Percentiles rank a stretch among this genome's conserved stretches.
phyloP scores from a whole-genome alignment of 768 basidiomycete species.

The Pulveroboletus sp. region DNA sequence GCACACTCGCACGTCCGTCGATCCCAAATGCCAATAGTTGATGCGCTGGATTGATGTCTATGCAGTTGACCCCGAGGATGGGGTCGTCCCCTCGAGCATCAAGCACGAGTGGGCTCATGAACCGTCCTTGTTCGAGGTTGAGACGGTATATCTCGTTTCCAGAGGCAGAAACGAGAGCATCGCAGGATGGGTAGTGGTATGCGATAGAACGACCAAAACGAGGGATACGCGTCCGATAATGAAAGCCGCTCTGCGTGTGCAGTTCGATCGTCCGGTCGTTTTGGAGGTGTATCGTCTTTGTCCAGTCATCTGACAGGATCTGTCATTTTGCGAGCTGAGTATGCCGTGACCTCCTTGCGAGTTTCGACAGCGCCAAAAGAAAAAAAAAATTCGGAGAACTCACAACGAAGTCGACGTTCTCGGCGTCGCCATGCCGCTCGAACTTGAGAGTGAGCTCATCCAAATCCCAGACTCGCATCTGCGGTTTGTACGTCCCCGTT shows the following conservation, averaged over 20 bases:
- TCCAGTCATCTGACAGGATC: slow-evolving; percentile 98
- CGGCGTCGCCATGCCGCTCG: slow-evolving; percentile 91
- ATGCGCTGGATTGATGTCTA: slow-evolving; percentile 92
- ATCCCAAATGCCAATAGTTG: slow-evolving; percentile 86
- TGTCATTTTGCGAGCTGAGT: slow-evolving; percentile 29
- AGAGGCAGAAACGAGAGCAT: slow-evolving; percentile 78
- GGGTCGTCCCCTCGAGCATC: slow-evolving; percentile 45
- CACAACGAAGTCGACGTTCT: slow-evolving; percentile 97
- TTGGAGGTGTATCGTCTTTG: slow-evolving; percentile 95
- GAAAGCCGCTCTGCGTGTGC: slow-evolving; percentile 90
- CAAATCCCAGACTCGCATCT: slow-evolving; percentile 93
- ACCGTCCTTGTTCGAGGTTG: slow-evolving; percentile 93
- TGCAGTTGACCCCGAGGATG: slow-evolving; percentile 80
- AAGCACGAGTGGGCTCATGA: slow-evolving; percentile 74
- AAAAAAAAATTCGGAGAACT: slow-evolving; percentile 28
- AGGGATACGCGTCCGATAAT: slow-evolving; percentile 92
- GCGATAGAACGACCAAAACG: slow-evolving; percentile 88
- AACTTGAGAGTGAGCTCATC: slow-evolving; percentile 91
- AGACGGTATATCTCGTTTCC: slow-evolving; percentile 89
- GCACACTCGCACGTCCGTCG: slow-evolving; percentile 81
- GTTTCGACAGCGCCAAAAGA: background rate
- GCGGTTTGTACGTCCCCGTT: slow-evolving; percentile 97
- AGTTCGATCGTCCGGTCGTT: slow-evolving; percentile 91
- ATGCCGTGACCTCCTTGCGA: background rate
- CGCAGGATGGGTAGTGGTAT: slow-evolving; percentile 93